Evolutionary conservation across 139 green algal genomes (phyloP), one percentile per base, ranked within the genome.

Genomic region (Picochlorum sp.): DNA sequence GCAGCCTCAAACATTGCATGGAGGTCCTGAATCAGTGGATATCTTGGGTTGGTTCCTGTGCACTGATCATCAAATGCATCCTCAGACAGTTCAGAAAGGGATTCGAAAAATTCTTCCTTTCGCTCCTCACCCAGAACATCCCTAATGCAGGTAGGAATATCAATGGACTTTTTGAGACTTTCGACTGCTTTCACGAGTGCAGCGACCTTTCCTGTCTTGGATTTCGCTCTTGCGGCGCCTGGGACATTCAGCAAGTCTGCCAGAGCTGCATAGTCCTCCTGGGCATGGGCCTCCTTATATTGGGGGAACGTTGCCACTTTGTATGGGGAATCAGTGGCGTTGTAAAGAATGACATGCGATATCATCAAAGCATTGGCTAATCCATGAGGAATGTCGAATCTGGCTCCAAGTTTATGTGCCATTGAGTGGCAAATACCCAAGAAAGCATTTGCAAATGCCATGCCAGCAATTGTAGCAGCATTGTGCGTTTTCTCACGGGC

Each of bases 391-490:
- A 88, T 45, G 59, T 89, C 80, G 67, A 74, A 79, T 16, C 60
- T 57, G 20, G 65, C 76, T 8, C 72, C 65, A 13, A 69, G 52
- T 49, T 76, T 72, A 45, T 61, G 45, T 3, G 45, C 47, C 45
- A 86, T 63, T 30, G 73, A 85, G 76, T 89, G 80, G 72, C 77
- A 86, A 32, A 88, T 70, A 41, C 80, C 80, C 41, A 88, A 69
- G 70, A 88, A 88, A 5, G 80, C 80, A 62, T 88, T 88, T 55
- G 69, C 80, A 55, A 88, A 88, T 25, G 80, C 76, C 80, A 89
- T 88, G 55, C 80, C 80, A 12, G 80, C 80, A 33, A 88, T 86
- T 35, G 80, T 81, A 52, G 80, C 73, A 2, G 80, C 80, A 31
- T 70, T 70, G 69, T 88, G 80, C 65, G 85, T 62, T 63, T 81